Evolutionary conservation across 805 yeast species (phyloP).

Genomic region (Priceomyces castillae): DNA sequence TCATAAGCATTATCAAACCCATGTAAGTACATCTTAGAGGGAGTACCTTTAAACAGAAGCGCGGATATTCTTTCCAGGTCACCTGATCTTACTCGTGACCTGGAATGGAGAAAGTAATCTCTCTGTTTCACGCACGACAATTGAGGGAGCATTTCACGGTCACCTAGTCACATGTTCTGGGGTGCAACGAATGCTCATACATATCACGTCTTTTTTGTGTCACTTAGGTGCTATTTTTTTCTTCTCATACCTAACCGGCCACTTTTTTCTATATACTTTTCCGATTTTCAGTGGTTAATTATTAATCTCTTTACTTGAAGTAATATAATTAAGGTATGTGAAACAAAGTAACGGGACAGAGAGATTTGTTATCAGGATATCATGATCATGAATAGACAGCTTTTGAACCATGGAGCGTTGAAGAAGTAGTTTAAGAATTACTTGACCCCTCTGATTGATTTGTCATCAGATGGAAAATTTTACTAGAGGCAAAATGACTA

Average conservation of each 20-base stretch:
- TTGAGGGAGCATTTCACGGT: not conserved
- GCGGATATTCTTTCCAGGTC: too few species aligned
- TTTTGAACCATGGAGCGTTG: not conserved
- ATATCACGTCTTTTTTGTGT: not conserved
- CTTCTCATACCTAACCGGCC: not conserved
- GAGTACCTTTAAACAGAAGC: too few species aligned
- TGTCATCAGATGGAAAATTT: not conserved
- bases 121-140: too few species aligned
- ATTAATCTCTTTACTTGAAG: not conserved
- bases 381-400: too few species aligned
- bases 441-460: not conserved
- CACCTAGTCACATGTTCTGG: not conserved
- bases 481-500: not conserved
- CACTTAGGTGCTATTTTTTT: not conserved
- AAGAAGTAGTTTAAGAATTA: not conserved
- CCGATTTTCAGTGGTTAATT: not conserved
- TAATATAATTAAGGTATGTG: not conserved
- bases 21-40: too few species aligned
- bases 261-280: not conserved
- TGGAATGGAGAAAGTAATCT: too few species aligned
- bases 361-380: too few species aligned
- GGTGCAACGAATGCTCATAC: not conserved
- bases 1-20: too few species aligned
- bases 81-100: too few species aligned
- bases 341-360: not conserved